These are phyloP conservation scores for Macadamia integrifolia DNA, from an alignment of 164 flowering plant genomes.

Conservation along the genomic window DNA sequence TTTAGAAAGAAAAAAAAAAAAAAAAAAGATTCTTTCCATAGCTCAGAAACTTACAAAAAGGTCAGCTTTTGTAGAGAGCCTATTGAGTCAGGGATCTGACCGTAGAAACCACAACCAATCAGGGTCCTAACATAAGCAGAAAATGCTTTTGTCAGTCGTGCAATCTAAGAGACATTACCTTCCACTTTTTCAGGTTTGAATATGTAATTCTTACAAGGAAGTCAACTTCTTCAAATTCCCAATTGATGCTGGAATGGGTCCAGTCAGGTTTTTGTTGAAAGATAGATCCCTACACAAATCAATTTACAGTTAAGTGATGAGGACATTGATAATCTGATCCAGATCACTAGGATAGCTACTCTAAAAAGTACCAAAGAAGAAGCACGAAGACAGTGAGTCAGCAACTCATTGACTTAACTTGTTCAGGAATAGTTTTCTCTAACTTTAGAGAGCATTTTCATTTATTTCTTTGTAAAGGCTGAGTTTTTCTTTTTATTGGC, in stretches of 20 bases:
- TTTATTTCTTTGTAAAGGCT: too few relatives aligned
- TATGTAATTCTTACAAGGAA: constrained; percentile 41
- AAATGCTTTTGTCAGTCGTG: not conserved
- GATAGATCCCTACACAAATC: constrained; percentile 44
- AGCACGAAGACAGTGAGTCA: too few relatives aligned
- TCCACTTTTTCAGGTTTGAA: too few relatives aligned
- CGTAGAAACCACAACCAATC: constrained; percentile 55
- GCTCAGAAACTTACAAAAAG: constrained; percentile 37
- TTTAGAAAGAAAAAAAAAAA: not conserved
- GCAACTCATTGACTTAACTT: too few relatives aligned
- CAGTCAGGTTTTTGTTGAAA: constrained; percentile 44
- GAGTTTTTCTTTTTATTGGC: too few relatives aligned
- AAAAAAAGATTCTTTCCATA: not conserved
- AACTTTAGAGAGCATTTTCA: too few relatives aligned
- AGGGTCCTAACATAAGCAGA: constrained; percentile 34
- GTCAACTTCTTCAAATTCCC: constrained; percentile 39
- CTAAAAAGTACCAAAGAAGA: too few relatives aligned
- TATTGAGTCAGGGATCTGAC: constrained; percentile 51
- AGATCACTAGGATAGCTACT: too few relatives aligned
- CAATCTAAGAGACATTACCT: not conserved
- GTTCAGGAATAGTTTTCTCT: too few relatives aligned
- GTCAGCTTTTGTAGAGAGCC: constrained; percentile 44
- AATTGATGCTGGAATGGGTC: constrained; percentile 40
- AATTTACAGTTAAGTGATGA: not conserved
- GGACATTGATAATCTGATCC: too few relatives aligned